Evolutionary conservation across 2,329 filamentous ascomycete genomes (phyloP).

Genomic region (Diaporthe velutina): DNA sequence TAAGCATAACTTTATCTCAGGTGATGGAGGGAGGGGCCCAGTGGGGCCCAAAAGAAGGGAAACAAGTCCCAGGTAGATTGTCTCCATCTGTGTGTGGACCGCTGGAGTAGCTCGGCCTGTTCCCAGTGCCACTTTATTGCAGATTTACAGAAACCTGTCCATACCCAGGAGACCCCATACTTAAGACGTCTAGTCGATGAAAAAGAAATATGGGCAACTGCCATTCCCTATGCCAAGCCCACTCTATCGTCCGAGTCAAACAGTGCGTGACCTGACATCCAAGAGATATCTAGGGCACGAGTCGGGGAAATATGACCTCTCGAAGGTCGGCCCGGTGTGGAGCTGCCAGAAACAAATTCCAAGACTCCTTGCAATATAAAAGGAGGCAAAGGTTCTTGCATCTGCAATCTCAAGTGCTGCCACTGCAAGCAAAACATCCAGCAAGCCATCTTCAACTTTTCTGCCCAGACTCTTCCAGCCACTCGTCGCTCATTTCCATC

Average conservation of each 20-base stretch:
- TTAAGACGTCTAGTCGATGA: neutral
- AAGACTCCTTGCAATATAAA: neutral
- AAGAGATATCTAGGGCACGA: neutral
- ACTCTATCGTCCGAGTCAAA: neutral
- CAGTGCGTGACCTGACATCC: neutral
- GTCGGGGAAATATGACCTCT: neutral
- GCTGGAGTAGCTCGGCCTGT: neutral
- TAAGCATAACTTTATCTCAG: neutral
- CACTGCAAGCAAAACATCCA: neutral
- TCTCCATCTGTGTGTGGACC: neutral
- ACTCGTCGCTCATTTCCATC: neutral
- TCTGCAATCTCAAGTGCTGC: accelerated
- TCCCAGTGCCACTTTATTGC: neutral
- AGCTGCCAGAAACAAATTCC: neutral
- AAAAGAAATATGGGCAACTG: neutral
- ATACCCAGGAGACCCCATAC: no score
- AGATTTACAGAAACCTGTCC: neutral
- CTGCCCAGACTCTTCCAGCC: neutral
- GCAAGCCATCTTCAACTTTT: no score
- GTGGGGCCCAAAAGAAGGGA: neutral
- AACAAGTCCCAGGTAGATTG: neutral
- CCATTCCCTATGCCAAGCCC: accelerated
- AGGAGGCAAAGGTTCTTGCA: neutral
- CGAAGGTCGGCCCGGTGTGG: neutral
- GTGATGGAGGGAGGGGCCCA: no score